Evolutionary conservation across 2,329 filamentous ascomycete species (phyloP), one percentile per base, ranked within the genome.

Genomic region (Claviceps humidiphila): DNA sequence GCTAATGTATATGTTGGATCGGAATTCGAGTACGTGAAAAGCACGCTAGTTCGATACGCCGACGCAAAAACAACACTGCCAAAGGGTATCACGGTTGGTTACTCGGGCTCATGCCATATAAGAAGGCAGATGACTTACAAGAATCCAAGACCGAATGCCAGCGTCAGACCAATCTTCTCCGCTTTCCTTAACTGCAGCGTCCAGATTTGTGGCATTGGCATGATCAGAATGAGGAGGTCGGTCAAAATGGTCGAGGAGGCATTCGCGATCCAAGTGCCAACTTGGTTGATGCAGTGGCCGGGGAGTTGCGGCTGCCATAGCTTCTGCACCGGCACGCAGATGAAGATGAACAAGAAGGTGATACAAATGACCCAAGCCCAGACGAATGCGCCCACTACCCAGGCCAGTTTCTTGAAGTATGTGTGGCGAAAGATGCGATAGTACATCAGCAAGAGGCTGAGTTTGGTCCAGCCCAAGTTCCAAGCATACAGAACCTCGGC

Each of bases 361-460:
- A 75, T 71, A 52, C 65, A 66, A 37, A 77, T 61, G 34, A 70
- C 68, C 74, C 75, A 78, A 22, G 62, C 61, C 53, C 76, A 64
- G 40, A 72, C 66, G 6, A 78, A 69, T 16, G 57, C 54, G 8
- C 67, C 71, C 5, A 76, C 64, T 2, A 62, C 58, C 57, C 66
- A 69, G 1, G 67, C 66, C 58, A 67, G 67, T 53, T 63, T 68
- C 57, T 69, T 69, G 54, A 76, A 72, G 53, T 66, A 67, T 0
- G 64, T 63, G 4, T 71, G 63, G 20, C 64, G 71, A 59, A 78
- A 78, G 56, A 78, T 74, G 58, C 74, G 73, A 58, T 68, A 69
- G 63, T 77, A 77, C 72, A 78, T 75, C 43, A 76, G 61, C 45
- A 78, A 58, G 22, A 78, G 64, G 49, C 70, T 70, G 14, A 76